Conservation (phyloP, 2,329 filamentous ascomycete species). For the Ceratocystis smalleyi region DNA sequence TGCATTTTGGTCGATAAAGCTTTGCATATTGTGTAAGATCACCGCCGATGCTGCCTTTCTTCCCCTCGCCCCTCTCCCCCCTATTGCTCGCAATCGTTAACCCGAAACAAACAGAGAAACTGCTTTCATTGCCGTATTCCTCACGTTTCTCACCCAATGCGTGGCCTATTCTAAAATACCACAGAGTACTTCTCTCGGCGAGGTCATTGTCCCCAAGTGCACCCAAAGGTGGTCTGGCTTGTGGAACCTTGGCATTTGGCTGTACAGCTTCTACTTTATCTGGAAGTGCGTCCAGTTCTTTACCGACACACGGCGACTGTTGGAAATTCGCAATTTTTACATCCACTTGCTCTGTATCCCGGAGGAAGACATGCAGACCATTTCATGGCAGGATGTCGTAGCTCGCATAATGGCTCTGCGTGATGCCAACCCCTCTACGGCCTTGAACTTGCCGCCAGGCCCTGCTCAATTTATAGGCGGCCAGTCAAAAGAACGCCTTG, state of each 20-base stretch:
- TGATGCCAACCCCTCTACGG: constrained; percentile 74
- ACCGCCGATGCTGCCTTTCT: neutral
- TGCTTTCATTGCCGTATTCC: constrained; percentile 64
- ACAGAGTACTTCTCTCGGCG: constrained; percentile 40
- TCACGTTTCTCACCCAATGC: constrained; percentile 73
- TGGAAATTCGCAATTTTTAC: constrained; percentile 74
- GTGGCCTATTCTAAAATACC: constrained; percentile 65
- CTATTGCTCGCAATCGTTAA: neutral
- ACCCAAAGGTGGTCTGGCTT: constrained; percentile 57
- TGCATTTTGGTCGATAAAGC: constrained; percentile 62
- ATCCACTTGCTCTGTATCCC: constrained; percentile 67
- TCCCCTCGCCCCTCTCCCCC: neutral
- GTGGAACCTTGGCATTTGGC: constrained; percentile 67
- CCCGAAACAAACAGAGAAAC: constrained; percentile 42
- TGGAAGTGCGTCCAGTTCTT: constrained; percentile 62
- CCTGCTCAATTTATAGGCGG: constrained; percentile 51
- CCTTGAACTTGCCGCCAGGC: constrained; percentile 36
- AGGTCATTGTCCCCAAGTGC: constrained; percentile 55
- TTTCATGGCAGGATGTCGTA: constrained; percentile 86
- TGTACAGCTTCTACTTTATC: constrained; percentile 74
- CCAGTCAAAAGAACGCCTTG: constrained; percentile 83
- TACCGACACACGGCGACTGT: constrained; percentile 55
- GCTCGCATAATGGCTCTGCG: constrained; percentile 69
- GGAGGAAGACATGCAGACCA: constrained; percentile 73
- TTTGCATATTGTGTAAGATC: constrained; percentile 54